phyloP scores from a whole-genome alignment of 371 early-diverging fungal genomes.

The Rhizopus delemar region DNA sequence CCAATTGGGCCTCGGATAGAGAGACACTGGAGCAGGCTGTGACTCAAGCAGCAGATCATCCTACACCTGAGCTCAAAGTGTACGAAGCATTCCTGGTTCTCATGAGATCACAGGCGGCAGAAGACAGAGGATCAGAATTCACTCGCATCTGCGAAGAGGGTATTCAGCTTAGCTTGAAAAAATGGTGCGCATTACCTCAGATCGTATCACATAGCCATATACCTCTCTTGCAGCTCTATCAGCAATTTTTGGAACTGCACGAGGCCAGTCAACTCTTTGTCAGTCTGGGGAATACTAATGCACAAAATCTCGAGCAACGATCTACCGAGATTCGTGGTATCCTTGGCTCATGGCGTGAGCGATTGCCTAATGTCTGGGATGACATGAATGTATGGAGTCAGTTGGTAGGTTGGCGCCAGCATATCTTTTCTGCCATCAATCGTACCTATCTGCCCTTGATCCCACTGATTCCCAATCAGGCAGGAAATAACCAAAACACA shows the following conservation, averaged over 20 bases:
- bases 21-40: slow-evolving; percentile 70
- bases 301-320: slow-evolving; percentile 79
- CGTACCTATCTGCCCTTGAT: slow-evolving; percentile 90
- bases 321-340: slow-evolving; percentile 88
- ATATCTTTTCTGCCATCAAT: slow-evolving; percentile 95
- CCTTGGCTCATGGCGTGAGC: slow-evolving; percentile 95
- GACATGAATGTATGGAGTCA: slow-evolving; percentile 98
- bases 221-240: slow-evolving; percentile 87
- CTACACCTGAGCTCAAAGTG: slow-evolving; percentile 74
- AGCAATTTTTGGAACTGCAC: slow-evolving; percentile 92
- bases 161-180: slow-evolving; percentile 78
- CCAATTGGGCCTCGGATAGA: slow-evolving; percentile 86
- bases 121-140: slow-evolving; percentile 72
- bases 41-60: slow-evolving; percentile 56
- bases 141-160: slow-evolving; percentile 85
- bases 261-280: slow-evolving; percentile 90
- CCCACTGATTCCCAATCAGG: slow-evolving; percentile 59
- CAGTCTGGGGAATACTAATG: slow-evolving; percentile 75
- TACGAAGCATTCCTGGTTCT: slow-evolving; percentile 87
- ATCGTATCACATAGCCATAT: slow-evolving; percentile 86
- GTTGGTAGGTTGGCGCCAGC: slow-evolving; percentile 96
- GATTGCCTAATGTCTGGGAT: slow-evolving; percentile 96
- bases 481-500: slow-evolving; percentile 65
- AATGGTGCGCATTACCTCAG: slow-evolving; percentile 86
- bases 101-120: slow-evolving; percentile 67